Base-by-base conservation (phyloP, 2,329 filamentous ascomycete species). In the Aspergillus jensenii region DNA sequence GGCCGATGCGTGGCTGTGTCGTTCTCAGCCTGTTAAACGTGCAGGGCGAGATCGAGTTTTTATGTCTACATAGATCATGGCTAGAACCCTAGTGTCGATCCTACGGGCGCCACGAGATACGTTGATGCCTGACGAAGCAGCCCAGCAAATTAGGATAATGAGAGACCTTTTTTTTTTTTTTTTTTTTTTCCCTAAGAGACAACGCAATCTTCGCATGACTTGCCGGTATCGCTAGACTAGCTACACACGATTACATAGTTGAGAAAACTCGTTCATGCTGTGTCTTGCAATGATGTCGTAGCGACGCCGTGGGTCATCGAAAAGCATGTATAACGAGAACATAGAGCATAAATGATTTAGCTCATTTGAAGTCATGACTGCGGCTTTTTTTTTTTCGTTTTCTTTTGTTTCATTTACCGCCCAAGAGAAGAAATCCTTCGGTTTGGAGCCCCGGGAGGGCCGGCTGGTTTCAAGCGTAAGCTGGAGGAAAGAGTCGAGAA, bases 361-460 rank as follows among this genome's bases (percentile, higher is more conserved):
- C 44, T 54, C 51, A 66, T 58, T 43, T 47, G 56, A 19, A 46
- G 47, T 48, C 56, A 61, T 56, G 56, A 58, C 56, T 39, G 40
- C 57, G 15, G 15, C 15, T 37, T 37, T 37, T 37, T 35, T 48
- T 63, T 50, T 64, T 11, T 3, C 9, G 15, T 37, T 37, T 37
- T 37, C 31, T 48, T 62, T 50, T 64, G 21, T 52, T 63, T 56
- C 52, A 61, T 56, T 52, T 43, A 44, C 53, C 27, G 55, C 37
- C 58, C 48, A 52, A 49, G 47, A 60, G 59, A 55, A 39, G 52
- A 41, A 31, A 60, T 52, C 41, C 37, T 53, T 62, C 40, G n/a
- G 51, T 27, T 41, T 50, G 61, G 55, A 59, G 56, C 52, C 55
- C 62, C 53, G 44, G 41, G 56, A 56, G 14, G 41, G 41, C 51